These are phyloP conservation scores for Pseudogymnoascus sp. DNA, from an alignment of 2,329 filamentous ascomycete genomes.

Conservation along the genomic window DNA sequence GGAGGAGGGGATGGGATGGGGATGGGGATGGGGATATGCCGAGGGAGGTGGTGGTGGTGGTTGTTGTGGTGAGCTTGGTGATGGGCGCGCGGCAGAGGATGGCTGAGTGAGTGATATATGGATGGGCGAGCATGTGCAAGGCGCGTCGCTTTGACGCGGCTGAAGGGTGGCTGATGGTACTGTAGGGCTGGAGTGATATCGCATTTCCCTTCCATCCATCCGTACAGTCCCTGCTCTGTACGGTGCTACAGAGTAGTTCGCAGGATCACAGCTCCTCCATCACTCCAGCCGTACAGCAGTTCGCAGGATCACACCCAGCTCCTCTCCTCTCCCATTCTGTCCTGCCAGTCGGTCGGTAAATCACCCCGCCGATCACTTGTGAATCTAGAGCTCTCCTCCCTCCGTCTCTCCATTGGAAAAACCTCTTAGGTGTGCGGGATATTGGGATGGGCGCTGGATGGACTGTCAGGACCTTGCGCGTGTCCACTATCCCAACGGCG, in stretches of 20 bases:
- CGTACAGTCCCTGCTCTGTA: not conserved
- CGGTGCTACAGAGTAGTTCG: not conserved
- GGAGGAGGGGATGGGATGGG: not conserved
- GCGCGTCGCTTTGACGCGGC: not conserved
- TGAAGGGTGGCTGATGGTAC: not conserved
- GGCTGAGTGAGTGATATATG: not conserved
- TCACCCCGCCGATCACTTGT: not conserved
- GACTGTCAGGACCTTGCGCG: not conserved
- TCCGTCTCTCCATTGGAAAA: not conserved
- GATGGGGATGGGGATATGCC: not conserved
- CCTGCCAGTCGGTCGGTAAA: not conserved
- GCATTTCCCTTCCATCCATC: no score
- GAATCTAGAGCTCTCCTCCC: not conserved
- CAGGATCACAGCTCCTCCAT: not conserved
- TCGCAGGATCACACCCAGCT: not conserved
- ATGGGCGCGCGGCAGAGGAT: not conserved
- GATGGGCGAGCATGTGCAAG: not conserved
- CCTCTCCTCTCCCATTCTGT: not conserved
- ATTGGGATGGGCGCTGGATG: not conserved
- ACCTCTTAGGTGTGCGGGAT: not conserved
- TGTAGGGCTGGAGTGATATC: not conserved
- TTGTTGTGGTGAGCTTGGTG: not conserved
- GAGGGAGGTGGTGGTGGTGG: not conserved
- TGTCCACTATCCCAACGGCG: not conserved
- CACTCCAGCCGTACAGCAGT: not conserved